Evolutionary conservation across 2,329 filamentous ascomycete species (phyloP).

Genomic region (Monosporascus sp.): DNA sequence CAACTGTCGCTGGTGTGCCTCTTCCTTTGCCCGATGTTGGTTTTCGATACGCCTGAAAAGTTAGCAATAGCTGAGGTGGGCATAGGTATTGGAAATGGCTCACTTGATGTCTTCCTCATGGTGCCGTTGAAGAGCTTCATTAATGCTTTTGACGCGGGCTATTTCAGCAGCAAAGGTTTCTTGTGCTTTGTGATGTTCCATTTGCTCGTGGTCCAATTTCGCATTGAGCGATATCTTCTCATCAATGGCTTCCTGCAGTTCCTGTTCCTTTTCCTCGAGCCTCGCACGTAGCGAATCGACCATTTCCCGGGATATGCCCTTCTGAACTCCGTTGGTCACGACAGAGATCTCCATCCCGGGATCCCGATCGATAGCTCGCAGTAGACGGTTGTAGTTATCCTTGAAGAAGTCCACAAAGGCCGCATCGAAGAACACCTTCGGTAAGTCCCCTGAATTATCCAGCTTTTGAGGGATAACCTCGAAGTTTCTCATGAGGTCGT

Average conservation of each 20-base stretch:
- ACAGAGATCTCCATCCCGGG: conserved; percentile 83
- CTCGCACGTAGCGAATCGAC: conserved; percentile 80
- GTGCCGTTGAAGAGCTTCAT: conserved; percentile 64
- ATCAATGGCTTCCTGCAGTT: conserved; percentile 43
- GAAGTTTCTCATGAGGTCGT: conserved; percentile 79
- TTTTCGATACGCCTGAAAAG: conserved; percentile 34
- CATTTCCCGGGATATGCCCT: conserved; percentile 88
- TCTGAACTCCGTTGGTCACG: conserved; percentile 72
- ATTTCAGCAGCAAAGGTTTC: conserved; percentile 53
- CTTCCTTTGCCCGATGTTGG: conserved; percentile 41
- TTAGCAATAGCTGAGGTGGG: conserved; percentile 5
- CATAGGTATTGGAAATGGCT: conserved; percentile 20
- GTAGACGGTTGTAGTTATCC: conserved; percentile 84
- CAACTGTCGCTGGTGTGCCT: conserved; percentile 30
- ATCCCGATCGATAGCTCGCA: conserved; percentile 83
- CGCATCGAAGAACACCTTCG: conserved; percentile 80
- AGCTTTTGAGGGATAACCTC: conserved; percentile 75
- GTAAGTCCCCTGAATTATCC: conserved; percentile 50
- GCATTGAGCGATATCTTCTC: conserved; percentile 43
- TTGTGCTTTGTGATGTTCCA: conserved; percentile 64
- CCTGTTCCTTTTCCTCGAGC: conserved; percentile 63
- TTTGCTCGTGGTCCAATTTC: conserved; percentile 67
- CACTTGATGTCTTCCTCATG: conserved; percentile 63
- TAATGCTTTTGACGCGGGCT: conserved; percentile 55
- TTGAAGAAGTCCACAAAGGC: conserved; percentile 92